Evolutionary conservation across 73 alveolate genomes (phyloP).

Genomic region (Paramecium pentaurelia): DNA sequence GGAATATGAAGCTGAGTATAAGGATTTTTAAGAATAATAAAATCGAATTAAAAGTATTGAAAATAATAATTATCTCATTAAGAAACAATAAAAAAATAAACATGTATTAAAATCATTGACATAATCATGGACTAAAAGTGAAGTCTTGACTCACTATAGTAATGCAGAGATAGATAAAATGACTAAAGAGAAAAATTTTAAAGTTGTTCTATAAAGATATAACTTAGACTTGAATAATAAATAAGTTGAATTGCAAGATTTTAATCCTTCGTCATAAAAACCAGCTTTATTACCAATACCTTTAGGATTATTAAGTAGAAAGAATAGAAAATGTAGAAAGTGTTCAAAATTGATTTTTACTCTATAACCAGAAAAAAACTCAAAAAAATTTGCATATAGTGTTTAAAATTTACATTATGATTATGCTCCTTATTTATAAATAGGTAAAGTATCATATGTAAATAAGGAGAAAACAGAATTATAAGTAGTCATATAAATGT

Average conservation of each 20-base stretch:
- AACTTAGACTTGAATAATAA: not conserved
- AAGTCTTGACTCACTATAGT: not conserved
- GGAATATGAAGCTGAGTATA: not conserved
- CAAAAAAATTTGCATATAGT: not conserved
- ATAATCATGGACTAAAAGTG: not conserved
- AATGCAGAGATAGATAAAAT: not conserved
- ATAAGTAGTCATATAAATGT: not conserved
- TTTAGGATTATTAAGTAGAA: not conserved
- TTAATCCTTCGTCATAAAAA: not conserved
- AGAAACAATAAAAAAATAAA: not conserved
- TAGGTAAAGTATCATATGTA: not conserved
- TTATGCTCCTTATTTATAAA: not conserved
- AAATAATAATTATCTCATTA: not conserved
- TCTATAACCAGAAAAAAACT: not conserved
- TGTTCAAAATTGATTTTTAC: not conserved
- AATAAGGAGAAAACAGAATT: not conserved
- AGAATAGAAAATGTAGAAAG: constrained; percentile 16
- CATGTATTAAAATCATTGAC: not conserved
- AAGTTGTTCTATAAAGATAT: not conserved
- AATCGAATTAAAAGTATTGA: not conserved
- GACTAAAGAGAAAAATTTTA: not conserved
- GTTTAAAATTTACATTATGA: not conserved
- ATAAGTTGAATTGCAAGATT: not conserved
- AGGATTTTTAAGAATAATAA: not conserved
- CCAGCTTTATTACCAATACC: not conserved